Conservation (phyloP, 1,284 basidiomycete genomes). For the Moesziomyces sp. region DNA sequence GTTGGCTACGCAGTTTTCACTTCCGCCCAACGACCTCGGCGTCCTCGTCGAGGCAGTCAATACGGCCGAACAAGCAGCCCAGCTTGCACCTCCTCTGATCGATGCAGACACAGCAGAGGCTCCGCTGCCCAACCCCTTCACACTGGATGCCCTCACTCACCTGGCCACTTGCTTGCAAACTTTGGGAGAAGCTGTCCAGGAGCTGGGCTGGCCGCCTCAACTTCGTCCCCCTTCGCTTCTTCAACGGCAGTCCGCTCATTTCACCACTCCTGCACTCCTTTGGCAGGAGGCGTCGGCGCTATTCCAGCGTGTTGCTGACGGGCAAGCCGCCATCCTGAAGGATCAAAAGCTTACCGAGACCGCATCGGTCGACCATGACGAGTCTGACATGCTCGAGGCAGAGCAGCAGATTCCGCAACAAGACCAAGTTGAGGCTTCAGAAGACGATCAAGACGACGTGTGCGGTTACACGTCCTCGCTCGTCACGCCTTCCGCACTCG, state of each 20-base stretch:
- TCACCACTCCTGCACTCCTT: slow-evolving; percentile 6
- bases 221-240: slow-evolving; percentile 2
- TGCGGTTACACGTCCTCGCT: slow-evolving; percentile 53
- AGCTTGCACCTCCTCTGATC: slow-evolving; percentile 28
- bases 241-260: not conserved
- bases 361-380: not conserved
- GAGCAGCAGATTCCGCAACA: not conserved
- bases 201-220: slow-evolving; percentile 39
- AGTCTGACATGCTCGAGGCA: not conserved
- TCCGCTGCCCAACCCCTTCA: slow-evolving; percentile 44
- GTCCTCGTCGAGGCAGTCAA: slow-evolving; percentile 28
- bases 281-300: slow-evolving; percentile 29
- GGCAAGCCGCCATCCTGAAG: slow-evolving; percentile 26
- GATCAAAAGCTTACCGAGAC: slow-evolving; percentile 20
- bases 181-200: slow-evolving; percentile 45
- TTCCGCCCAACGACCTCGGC: slow-evolving; percentile 34
- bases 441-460: slow-evolving; percentile 7
- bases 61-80: slow-evolving; percentile 20
- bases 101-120: not conserved
- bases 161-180: slow-evolving; percentile 36
- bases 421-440: not conserved
- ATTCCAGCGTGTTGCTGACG: slow-evolving; percentile 28
- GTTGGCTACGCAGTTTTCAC: slow-evolving; percentile 47
- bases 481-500: slow-evolving; percentile 40
- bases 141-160: slow-evolving; percentile 43